Percentiles rank a stretch among this genome's conserved stretches.
These are phyloP conservation scores for Hericium coralloides DNA, from an alignment of 768 basidiomycete genomes.

Conservation along the genomic window DNA sequence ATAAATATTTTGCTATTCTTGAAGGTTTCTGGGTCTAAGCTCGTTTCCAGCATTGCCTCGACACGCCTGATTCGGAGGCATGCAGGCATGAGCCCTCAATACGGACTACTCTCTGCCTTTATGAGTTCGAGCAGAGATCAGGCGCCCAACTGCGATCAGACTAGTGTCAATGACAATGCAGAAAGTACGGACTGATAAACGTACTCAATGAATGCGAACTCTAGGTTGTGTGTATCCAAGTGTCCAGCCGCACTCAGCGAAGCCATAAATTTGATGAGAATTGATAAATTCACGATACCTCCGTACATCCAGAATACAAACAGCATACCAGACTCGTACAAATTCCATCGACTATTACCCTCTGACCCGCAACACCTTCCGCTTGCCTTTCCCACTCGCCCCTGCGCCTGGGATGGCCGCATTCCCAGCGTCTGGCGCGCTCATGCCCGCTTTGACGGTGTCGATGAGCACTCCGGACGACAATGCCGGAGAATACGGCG, in stretches of 20 bases:
- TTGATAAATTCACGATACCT: background rate
- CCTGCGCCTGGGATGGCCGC: constrained; percentile 2
- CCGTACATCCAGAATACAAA: background rate
- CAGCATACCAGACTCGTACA: background rate
- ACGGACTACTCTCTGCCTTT: background rate
- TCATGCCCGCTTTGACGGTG: constrained; percentile 14
- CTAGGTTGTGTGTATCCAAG: background rate
- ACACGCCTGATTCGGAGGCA: background rate
- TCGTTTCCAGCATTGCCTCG: constrained; percentile 17
- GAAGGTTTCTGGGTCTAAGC: constrained; percentile 22
- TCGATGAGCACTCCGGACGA: constrained; percentile 13
- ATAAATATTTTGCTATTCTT: background rate
- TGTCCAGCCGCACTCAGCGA: background rate
- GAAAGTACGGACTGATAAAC: background rate
- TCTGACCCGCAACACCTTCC: constrained; percentile 14
- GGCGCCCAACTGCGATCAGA: background rate
- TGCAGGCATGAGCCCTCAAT: background rate
- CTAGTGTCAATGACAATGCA: background rate
- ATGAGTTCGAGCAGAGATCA: background rate
- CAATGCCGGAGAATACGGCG: constrained; percentile 11
- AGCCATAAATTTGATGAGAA: background rate
- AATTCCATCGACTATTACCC: background rate
- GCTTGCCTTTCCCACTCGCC: constrained; percentile 13
- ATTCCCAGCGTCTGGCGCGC: constrained; percentile 7
- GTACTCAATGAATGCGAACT: background rate